Evolutionary conservation across 768 basidiomycete genomes (phyloP).

Genomic region (Russula brevipes): DNA sequence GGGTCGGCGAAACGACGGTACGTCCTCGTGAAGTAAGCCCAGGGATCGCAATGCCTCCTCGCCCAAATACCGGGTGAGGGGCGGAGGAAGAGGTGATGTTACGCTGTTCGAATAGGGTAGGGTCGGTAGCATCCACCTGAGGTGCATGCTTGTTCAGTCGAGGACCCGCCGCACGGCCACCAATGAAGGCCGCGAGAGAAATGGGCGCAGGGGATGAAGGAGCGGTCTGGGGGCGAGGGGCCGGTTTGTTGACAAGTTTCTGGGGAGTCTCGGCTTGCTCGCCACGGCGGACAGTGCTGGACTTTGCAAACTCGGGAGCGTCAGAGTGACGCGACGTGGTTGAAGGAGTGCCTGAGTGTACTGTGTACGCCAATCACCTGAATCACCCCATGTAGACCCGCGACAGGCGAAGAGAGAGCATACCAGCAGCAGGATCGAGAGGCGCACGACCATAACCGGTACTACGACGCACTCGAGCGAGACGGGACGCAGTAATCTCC

Average conservation of each 20-base stretch:
- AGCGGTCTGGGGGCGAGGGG: neutral
- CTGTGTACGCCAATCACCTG: neutral
- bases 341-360: slow-evolving; percentile 1
- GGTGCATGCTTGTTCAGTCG: slow-evolving; percentile 67
- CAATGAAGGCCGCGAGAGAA: slow-evolving; percentile 78
- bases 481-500: slow-evolving; percentile 46
- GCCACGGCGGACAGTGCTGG: neutral
- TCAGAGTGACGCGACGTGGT: neutral
- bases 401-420: slow-evolving; percentile 1
- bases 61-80: slow-evolving; percentile 74
- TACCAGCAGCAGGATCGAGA: slow-evolving; percentile 34
- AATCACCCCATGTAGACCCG: slow-evolving; percentile 1
- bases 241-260: slow-evolving; percentile 9
- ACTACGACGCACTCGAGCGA: slow-evolving; percentile 43
- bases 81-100: slow-evolving; percentile 37
- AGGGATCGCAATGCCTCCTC: slow-evolving; percentile 70
- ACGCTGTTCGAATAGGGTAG: slow-evolving; percentile 62
- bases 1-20: slow-evolving; percentile 3
- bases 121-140: slow-evolving; percentile 61
- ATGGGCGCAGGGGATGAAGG: slow-evolving; percentile 40
- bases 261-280: slow-evolving; percentile 14
- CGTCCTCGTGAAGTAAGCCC: slow-evolving; percentile 45
- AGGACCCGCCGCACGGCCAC: slow-evolving; percentile 70
- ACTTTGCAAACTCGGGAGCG: neutral
- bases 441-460: slow-evolving; percentile 37